Base-by-base conservation (phyloP, 73 alveolate species). In the Chromera velia region DNA sequence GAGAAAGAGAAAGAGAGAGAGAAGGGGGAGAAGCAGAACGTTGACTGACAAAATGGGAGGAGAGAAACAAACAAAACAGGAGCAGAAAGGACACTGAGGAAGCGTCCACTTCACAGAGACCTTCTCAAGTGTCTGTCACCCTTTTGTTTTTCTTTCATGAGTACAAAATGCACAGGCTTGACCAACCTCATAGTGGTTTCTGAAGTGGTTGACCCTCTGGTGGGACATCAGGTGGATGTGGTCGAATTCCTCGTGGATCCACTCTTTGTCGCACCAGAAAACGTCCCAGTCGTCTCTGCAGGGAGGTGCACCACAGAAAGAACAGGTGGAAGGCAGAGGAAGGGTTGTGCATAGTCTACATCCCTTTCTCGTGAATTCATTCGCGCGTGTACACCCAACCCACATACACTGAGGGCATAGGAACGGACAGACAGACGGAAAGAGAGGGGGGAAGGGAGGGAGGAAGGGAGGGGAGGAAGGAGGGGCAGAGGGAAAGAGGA, bases 151-250 rank as follows among this genome's bases (percentile, higher is more conserved):
- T 17, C 65, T 1, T 48, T 68, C 85, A 72, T 78, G 33, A 28
- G 19, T 75, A 68, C 45, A 63, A 77, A 29, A 72, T 78, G 67
- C 79, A 78, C 30, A 73, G 67, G 67, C 85, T 78, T 78, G 31
- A 69, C 85, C 79, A 78, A 48, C 73, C 80, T 88, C 93, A 47
- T 79, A 88, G 75, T 84, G 88, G 80, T 88, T 88, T 45, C 91
- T 89, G 80, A 88, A 88, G 70, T 88, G 93, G 70, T 83, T 82
- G 70, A 88, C 85, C 74, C 80, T 31, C 85, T 79, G 85, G 69
- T 79, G 85, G 18, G 85, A 71, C 69, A 69, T 78, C 18, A 79
- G 74, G 69, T 79, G 85, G 26, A 40, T 79, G 67, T 70, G 85
- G 67, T 79, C 85, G 47, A 79, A 69, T 10, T 55, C 85, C 28